Base-by-base conservation (phyloP, 2,329 filamentous ascomycete genomes). In the Fusarium metavorans region DNA sequence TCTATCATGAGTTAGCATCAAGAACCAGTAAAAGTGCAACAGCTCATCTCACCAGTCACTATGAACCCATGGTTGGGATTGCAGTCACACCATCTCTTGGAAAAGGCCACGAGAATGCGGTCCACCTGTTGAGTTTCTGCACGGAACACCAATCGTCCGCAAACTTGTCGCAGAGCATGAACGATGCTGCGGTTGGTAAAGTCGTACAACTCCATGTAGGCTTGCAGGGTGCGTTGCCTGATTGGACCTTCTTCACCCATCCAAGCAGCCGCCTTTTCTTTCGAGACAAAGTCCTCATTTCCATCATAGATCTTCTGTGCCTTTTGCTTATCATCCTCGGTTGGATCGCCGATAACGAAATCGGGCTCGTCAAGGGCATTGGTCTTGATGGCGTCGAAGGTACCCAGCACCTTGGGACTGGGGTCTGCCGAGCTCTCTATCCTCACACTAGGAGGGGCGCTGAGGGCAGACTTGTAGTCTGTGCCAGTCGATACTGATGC, bases 101-200 rank as follows among this genome's bases (percentile, higher is more conserved):
- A 94, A 78, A 98, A 96, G 23, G 94, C 93, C 78, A 97, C 94
- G 73, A 99, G 85, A 68, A 99, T 96, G 37, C 97, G 93, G 81
- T 99, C 97, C 23, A 99, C 94, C 82, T 99, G 96, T 83, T 99
- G 97, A 4, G 95, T 97, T 84, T 99, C 97, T 45, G 94, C 97
- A 76, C 94, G 94, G 67, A 99, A 87, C 6, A 97, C 88, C 27
- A 98, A 87, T 35, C 94, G 92, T 63, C 90, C 90, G 82, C 97
- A 99, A 30, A 99, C 88, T 69, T 92, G 90, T 30, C 97, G 92
- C 73, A 98, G 87, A 9, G 94, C 91, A 41, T 89, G 87, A 18
- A 98, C 88, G 57, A 98, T 92, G 81, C 94, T 97, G 79, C 93
- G 88, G 77, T 93, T 92, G 9, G 90, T 87, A 85, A 97, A 98